phyloP scores from a whole-genome alignment of 371 early-diverging fungal species.

The Mortierella sp. region DNA sequence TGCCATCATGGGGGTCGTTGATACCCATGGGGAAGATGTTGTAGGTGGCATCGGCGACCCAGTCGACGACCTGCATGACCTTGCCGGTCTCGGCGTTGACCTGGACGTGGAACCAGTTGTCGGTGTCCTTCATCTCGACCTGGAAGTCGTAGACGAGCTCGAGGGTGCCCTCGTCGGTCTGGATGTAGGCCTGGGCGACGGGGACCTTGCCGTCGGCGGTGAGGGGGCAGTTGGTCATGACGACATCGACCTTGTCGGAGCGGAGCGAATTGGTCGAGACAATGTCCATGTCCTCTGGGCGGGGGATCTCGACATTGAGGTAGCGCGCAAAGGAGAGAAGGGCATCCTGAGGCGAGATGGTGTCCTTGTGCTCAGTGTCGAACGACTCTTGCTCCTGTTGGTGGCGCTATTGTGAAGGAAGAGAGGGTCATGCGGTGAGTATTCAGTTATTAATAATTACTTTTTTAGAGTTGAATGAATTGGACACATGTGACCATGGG shows the following conservation, averaged over 20 bases:
- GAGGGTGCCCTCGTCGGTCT: conserved; percentile 65
- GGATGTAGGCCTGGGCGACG: conserved; percentile 69
- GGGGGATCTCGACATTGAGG: conserved; percentile 54
- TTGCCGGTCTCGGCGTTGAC: conserved; percentile 82
- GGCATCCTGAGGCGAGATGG: conserved; percentile 58
- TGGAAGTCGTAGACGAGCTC: conserved; percentile 90
- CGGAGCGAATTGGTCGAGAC: conserved; percentile 38
- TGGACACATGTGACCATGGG: conserved; percentile 4
- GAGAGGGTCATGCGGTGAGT: background rate
- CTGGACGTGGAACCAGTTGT: conserved; percentile 92
- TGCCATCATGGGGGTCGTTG: conserved; percentile 86
- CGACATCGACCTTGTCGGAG: conserved; percentile 52
- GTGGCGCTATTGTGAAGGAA: background rate
- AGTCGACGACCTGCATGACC: conserved; percentile 85
- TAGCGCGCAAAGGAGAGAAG: conserved; percentile 54
- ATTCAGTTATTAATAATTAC: background rate
- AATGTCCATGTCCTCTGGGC: conserved; percentile 55
- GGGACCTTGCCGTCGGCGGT: conserved; percentile 69
- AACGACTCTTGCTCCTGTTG: background rate
- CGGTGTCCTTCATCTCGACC: conserved; percentile 87
- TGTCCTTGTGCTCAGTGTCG: conserved; percentile 5
- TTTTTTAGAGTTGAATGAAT: conserved; percentile 1
- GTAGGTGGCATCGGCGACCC: conserved; percentile 84
- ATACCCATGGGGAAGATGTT: conserved; percentile 89
- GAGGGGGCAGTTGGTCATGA: conserved; percentile 70